These are phyloP conservation scores for Biscogniauxia mediterranea DNA, from an alignment of 2,329 filamentous ascomycete species.

Conservation along the genomic window DNA sequence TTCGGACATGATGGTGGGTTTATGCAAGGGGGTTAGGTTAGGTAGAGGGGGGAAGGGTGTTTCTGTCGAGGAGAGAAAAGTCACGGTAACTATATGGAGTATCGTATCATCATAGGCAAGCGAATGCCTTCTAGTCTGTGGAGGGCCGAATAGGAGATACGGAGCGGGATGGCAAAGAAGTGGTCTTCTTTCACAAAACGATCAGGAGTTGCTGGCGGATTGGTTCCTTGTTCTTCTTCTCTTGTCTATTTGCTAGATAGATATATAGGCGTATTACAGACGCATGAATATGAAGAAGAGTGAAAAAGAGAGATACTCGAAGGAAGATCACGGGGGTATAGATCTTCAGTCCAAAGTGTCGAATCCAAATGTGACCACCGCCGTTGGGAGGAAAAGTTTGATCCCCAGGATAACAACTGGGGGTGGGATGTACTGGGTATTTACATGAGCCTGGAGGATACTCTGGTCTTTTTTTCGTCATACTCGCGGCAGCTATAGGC, in stretches of 20 bases:
- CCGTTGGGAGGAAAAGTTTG: background rate
- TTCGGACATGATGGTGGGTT: no score
- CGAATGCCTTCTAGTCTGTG: no score
- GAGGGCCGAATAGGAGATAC: no score
- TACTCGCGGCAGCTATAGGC: no score
- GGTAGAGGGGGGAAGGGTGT: no score
- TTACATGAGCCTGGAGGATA: background rate
- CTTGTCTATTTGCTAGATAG: background rate
- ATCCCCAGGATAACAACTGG: background rate
- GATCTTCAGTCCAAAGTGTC: background rate
- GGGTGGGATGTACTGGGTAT: background rate
- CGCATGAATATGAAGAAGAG: background rate
- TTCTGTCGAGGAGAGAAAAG: background rate
- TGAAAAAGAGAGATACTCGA: background rate
- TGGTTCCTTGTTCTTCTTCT: background rate
- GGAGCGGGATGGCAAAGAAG: no score
- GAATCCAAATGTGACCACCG: background rate
- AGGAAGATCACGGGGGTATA: background rate
- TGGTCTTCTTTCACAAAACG: no score
- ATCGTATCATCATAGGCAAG: background rate
- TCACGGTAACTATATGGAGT: background rate
- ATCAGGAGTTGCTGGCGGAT: no score
- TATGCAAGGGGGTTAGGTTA: no score
- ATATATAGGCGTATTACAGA: background rate
- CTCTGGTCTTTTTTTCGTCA: background rate